Base-by-base conservation (phyloP, 176 grass and related monocot genomes). In the Oryza longistaminata region DNA sequence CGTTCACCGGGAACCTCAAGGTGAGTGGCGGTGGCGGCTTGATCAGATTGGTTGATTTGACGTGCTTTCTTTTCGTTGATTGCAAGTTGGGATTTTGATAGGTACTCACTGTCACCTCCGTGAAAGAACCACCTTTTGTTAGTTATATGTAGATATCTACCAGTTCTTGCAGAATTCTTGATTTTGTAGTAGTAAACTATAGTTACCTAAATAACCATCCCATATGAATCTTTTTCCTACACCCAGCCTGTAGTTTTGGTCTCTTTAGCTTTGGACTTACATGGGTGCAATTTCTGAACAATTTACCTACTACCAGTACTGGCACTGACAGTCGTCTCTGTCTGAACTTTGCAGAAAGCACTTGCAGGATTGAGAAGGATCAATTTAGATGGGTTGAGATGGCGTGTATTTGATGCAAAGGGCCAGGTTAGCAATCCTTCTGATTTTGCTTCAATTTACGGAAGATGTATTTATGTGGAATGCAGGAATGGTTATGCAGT, bases 291-390 rank as follows among this genome's bases (percentile, higher is more conserved):
- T 50, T 85, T 70, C 16, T 62, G n/a, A 78, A 70, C 12, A 16
- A 16, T 31, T 4, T 9, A 25, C 9, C 45, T 46, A 22, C 45
- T 46, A 22, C 21, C 42, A 82, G 9, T 67, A 67, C 26, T 67
- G 12, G 35, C 1, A 75, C n/a, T 75, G 45, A 64, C 29, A 49
- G 7, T 76, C 61, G 10, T 78, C 76, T 83, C 16, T 64, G 49
- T 88, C 43, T 70, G 31, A 71, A 84, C 10, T 89, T 4, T 24
- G 39, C 78, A 99, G 93, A 99, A 99, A 99, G 96, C 93, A 81
- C 75, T 99, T 26, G 96, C 93, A 76, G 93, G 96, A 22, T 81
- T 99, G 78, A 96, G 90, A 85, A 92, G 96, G 81, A 99, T 99
- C 68, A 89, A 92, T 55, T 88, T 99, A 61, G 96, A 99, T 16